Evolutionary conservation across 192 early-diverging fungal genomes (phyloP), one percentile per base, ranked within the genome.

Genomic region (Mortierella hygrophila): DNA sequence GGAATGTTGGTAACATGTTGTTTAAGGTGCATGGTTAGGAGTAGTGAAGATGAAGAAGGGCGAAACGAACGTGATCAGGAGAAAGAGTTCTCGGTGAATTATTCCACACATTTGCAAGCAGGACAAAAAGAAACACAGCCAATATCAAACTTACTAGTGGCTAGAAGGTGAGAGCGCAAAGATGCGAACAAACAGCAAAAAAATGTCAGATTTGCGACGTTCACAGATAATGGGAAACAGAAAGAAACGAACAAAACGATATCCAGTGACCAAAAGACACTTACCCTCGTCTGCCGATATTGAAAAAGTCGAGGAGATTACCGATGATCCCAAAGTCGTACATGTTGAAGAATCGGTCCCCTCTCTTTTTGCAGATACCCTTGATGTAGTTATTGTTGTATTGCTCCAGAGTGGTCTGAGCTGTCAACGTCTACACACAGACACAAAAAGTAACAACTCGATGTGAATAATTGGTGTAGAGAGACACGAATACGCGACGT

Each of bases 351-450:
- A 75, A 81, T 10, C 20, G 69, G 21, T 92, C 91, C 54, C 91
- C 91, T 74, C 90, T 88, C 52, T 42, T 70, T 47, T 85, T 88
- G 26, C 84, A 80, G 13, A 89, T 40, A 3, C 75, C 74, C 71
- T 88, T 92, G 49, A 90, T 90, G 44, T 85, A 88, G 42, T 85
- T 79, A 49, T 92, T 92, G 46, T 90, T 91, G 85, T 92, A 91
- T 44, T 91, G 91, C 57, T 92, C 91, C 18, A 92, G 87, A 20
- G 91, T 92, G 18, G 91, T 92, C 40, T 92, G 91, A 15, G 88
- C 89, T 38, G 90, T 92, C 29, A 90, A 44, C 6, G 89, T 82
- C 91, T 92, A 82, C 18, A 75, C 18, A 5, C 20, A 46, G 23
- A n/a, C 60, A 32, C 21, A 37, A 26, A 35, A 55, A 41, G 7